These are phyloP conservation scores for Plasmodium sp. DNA, from an alignment of 169 alveolate species.

Conservation along the genomic window DNA sequence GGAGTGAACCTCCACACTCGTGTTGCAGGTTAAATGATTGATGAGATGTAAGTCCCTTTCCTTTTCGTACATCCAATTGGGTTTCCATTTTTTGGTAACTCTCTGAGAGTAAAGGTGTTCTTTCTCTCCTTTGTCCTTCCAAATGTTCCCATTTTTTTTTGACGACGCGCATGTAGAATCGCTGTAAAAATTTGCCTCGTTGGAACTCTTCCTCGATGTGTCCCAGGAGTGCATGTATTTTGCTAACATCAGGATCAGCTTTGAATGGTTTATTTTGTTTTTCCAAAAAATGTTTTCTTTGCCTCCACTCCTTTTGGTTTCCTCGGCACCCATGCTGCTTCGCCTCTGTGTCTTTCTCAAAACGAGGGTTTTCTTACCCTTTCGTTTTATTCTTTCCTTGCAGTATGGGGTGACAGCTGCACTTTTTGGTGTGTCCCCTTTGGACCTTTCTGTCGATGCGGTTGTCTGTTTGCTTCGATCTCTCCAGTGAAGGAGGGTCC, in stretches of 20 bases:
- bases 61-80: not conserved
- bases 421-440: not conserved
- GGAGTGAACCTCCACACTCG: constrained; percentile 23
- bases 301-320: not conserved
- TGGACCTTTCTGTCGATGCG: not conserved
- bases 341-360: not conserved
- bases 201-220: not conserved
- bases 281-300: not conserved
- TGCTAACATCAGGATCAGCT: not conserved
- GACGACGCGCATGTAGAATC: not conserved
- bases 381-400: constrained; percentile 7
- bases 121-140: not conserved
- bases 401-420: constrained; percentile 11
- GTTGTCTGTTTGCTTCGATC: not conserved
- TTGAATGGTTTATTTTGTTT: not conserved
- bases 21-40: constrained; percentile 8
- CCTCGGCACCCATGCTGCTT: not conserved
- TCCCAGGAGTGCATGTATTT: not conserved
- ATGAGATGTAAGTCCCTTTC: not conserved
- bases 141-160: not conserved
- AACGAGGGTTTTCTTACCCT: not conserved
- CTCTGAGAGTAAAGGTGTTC: not conserved
- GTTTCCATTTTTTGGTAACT: not conserved
- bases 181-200: not conserved
- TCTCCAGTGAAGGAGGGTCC: not conserved